Conservation (phyloP, 352 stramenopile species). For the Globisporangium spiculum region DNA sequence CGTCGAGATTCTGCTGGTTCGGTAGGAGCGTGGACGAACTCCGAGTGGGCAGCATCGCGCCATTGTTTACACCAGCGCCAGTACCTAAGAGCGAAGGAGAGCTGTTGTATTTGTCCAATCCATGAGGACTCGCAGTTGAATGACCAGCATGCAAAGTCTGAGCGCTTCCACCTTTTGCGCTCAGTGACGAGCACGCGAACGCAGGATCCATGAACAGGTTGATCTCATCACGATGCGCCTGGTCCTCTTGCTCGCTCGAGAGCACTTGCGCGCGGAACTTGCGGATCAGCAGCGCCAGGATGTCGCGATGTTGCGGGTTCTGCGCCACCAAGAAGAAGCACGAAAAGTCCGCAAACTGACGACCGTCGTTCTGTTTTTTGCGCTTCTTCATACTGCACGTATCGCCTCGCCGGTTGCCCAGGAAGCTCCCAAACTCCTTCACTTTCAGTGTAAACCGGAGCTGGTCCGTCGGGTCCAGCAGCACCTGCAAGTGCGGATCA, state of each 20-base stretch:
- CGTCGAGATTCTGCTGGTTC: background rate
- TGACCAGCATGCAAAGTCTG: slow-evolving; percentile 5
- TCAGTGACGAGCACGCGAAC: slow-evolving; percentile 26
- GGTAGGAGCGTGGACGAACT: slow-evolving; percentile 8
- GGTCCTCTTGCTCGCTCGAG: slow-evolving; percentile 45
- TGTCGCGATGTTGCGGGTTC: slow-evolving; percentile 78
- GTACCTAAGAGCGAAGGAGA: slow-evolving; percentile 4
- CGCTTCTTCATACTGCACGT: slow-evolving; percentile 58
- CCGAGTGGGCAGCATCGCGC: background rate
- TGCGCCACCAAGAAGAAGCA: slow-evolving; percentile 78
- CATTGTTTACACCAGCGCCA: background rate
- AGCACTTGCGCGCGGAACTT: slow-evolving; percentile 62
- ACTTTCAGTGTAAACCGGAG: slow-evolving; percentile 77
- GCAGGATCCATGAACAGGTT: slow-evolving; percentile 74
- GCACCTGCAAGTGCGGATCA: slow-evolving; percentile 60
- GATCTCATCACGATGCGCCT: slow-evolving; percentile 54
- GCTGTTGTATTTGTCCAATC: background rate
- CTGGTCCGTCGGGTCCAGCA: slow-evolving; percentile 63
- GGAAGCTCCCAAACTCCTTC: slow-evolving; percentile 66
- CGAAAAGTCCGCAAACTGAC: slow-evolving; percentile 43
- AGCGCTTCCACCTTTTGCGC: background rate
- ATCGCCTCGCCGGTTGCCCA: slow-evolving; percentile 59
- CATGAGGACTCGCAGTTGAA: background rate
- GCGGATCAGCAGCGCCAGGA: slow-evolving; percentile 66
- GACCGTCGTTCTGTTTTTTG: background rate